Base-by-base conservation (phyloP, 441 rosid species). In the Adansonia rubrostipa region DNA sequence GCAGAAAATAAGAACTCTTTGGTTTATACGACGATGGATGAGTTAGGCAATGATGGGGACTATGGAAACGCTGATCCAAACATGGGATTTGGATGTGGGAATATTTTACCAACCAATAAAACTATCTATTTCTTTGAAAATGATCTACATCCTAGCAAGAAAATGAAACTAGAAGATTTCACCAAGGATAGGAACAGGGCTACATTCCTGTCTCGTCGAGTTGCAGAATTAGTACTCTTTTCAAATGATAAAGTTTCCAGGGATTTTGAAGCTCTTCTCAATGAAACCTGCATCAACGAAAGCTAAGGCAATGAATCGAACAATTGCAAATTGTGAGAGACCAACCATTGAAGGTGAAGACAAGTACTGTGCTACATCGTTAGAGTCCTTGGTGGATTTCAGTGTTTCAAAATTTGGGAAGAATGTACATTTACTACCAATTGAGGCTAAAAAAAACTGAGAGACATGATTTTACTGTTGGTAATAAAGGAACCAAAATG, bases 101-200 rank as follows among this genome's bases (percentile, higher is more conserved):
- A 15, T 53, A 53, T 53, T 53, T 53, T 19, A 7, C 58, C 17
- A 53, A 53, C 58, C 20, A 24, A 24, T n/a, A 63, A 33, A 14
- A 36, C 68, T 4, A 63, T 63, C 9, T 63, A 22, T 24, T 63
- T 63, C 68, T 63, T 63, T 19, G 20, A 63, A 63, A 63, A 63
- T 24, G 40, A 63, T 5, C 19, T 63, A 63, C 17, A 11, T 8
- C 9, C 9, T 6, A 40, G 68, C 22, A 33, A 14, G 68, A 63
- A 33, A 45, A 15, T 63, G 68, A 63, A 33, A 63, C 40, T 63
- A 33, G 28, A 63, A 63, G n/a, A 63, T 63, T 14, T 63, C 28
- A 13, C 17, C 6, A 53, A 53, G 58, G 68, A 40, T 40, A 33
- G 19, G 68, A 63, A 63, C n/a, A 13, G 36, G 68, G 68, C 44